A percentile compares a stretch with the other conserved stretches of the same genome.
phyloP scores from a whole-genome alignment of 352 stramenopile genomes.

The Phytophthora sojae region DNA sequence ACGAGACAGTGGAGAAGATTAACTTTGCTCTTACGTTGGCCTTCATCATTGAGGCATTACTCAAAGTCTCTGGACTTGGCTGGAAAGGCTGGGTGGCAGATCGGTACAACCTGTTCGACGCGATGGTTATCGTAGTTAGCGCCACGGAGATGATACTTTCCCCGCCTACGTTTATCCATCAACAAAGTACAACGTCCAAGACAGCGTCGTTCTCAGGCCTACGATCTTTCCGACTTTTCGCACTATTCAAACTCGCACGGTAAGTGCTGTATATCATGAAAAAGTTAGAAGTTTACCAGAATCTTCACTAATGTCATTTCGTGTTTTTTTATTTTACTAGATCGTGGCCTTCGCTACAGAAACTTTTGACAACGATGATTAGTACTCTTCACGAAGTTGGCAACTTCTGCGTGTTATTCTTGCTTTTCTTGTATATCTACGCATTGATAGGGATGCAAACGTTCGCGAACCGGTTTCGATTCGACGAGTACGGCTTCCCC shows the following conservation, averaged over 20 bases:
- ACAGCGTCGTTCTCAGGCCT: conserved; percentile 74
- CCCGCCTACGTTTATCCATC: conserved; percentile 45
- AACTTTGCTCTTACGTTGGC: conserved; percentile 68
- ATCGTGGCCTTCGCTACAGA: conserved; percentile 92
- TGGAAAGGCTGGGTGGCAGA: no score
- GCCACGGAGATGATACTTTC: conserved; percentile 54
- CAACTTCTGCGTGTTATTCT: conserved; percentile 93
- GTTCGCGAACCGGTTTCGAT: conserved; percentile 93
- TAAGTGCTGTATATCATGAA: conserved; percentile 31
- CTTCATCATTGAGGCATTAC: conserved; percentile 57
- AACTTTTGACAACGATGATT: conserved; percentile 92
- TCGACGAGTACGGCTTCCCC: conserved; percentile 72
- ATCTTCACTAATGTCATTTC: conserved; percentile 16
- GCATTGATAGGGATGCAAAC: conserved; percentile 93
- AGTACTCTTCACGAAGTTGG: conserved; percentile 90
- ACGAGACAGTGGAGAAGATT: conserved; percentile 57
- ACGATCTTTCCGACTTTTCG: conserved; percentile 87
- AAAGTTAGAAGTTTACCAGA: neutral
- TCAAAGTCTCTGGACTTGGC: conserved; percentile 85
- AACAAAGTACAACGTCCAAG: conserved; percentile 27
- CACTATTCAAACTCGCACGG: conserved; percentile 92
- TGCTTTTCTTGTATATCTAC: conserved; percentile 96
- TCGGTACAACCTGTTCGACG: conserved; percentile 56
- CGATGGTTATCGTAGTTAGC: conserved; percentile 56
- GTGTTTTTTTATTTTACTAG: conserved; percentile 44